Percentiles rank a stretch among this genome's conserved stretches.
Conservation (phyloP, 2,329 filamentous ascomycete species). For the Allantophomopsis cytisporea region DNA sequence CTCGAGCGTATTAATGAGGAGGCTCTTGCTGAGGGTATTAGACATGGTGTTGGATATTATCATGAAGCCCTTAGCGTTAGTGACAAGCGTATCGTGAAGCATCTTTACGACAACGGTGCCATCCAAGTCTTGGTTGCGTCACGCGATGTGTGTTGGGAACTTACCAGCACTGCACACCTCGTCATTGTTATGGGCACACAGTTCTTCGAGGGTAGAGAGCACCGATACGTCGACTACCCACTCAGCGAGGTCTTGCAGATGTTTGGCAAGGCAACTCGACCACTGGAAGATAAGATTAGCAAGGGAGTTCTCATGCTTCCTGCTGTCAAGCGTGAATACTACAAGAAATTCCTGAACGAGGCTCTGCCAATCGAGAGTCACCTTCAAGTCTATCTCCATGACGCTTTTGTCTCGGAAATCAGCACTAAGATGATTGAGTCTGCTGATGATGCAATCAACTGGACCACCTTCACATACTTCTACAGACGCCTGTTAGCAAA, state of each 20-base stretch:
- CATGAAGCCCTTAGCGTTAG: conserved; percentile 83
- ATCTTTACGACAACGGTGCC: conserved; percentile 67
- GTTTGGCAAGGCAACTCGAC: conserved; percentile 84
- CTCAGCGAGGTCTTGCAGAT: conserved; percentile 92
- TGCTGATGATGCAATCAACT: conserved; percentile 93
- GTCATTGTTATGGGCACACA: conserved; percentile 97
- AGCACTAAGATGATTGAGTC: conserved; percentile 93
- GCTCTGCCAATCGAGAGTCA: conserved; percentile 92
- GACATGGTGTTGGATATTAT: conserved; percentile 92
- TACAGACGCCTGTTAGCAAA: conserved; percentile 91
- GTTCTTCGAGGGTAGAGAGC: conserved; percentile 91
- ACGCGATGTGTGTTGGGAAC: conserved; percentile 91
- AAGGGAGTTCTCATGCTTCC: conserved; percentile 96
- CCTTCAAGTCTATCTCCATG: conserved; percentile 80
- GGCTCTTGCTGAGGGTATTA: conserved; percentile 75
- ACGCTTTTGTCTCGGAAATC: conserved; percentile 94
- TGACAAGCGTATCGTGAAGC: conserved; percentile 87
- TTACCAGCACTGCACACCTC: conserved; percentile 76
- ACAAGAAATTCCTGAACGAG: conserved; percentile 97
- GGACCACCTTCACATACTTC: conserved; percentile 97
- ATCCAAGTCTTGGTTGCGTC: conserved; percentile 62
- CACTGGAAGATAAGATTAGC: conserved; percentile 64
- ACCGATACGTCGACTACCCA: conserved; percentile 93
- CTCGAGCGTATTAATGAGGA: conserved; percentile 76
- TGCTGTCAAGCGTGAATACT: conserved; percentile 89